Evolutionary conservation across 768 basidiomycete genomes (phyloP).

Genomic region (Rhodotorula kratochvilovae): DNA sequence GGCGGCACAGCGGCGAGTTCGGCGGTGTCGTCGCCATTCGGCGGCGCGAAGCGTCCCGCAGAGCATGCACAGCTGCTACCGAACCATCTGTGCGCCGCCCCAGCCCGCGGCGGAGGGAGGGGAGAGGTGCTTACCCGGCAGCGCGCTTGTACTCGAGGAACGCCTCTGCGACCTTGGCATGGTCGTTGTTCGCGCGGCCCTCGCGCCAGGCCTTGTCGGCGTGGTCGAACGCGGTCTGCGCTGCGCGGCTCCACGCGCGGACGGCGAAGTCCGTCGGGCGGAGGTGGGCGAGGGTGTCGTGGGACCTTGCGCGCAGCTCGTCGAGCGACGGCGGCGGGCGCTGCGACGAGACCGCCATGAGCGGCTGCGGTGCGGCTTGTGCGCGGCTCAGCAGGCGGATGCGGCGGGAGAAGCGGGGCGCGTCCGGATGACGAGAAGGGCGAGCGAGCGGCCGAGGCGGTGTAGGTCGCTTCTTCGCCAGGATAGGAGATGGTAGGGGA

Average conservation of each 20-base stretch:
- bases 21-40: too few species aligned
- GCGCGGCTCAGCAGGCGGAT: too few species aligned
- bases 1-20: too few species aligned
- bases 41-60: too few species aligned
- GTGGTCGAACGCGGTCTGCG: slow-evolving; percentile 5
- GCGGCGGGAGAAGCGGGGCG: too few species aligned
- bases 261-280: slow-evolving; percentile 24
- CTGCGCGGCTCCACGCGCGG: slow-evolving; percentile 15
- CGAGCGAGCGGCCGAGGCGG: too few species aligned
- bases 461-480: too few species aligned
- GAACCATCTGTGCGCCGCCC: too few species aligned
- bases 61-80: too few species aligned
- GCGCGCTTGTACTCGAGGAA: slow-evolving; percentile 18
- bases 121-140: slow-evolving; percentile 11
- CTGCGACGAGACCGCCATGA: neutral
- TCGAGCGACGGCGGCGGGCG: slow-evolving; percentile 12
- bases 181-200: neutral
- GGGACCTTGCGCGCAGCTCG: slow-evolving; percentile 4
- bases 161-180: slow-evolving; percentile 16
- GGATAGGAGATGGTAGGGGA: too few species aligned
- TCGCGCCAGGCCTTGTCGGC: slow-evolving; percentile 3
- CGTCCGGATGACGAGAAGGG: too few species aligned
- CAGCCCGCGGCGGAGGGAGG: neutral
- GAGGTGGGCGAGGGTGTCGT: slow-evolving; percentile 8
- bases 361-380: too few species aligned